A percentile compares a stretch with the other conserved stretches of the same genome.
phyloP scores from a whole-genome alignment of 75 land plant species.

The Sequoiadendron giganteum region DNA sequence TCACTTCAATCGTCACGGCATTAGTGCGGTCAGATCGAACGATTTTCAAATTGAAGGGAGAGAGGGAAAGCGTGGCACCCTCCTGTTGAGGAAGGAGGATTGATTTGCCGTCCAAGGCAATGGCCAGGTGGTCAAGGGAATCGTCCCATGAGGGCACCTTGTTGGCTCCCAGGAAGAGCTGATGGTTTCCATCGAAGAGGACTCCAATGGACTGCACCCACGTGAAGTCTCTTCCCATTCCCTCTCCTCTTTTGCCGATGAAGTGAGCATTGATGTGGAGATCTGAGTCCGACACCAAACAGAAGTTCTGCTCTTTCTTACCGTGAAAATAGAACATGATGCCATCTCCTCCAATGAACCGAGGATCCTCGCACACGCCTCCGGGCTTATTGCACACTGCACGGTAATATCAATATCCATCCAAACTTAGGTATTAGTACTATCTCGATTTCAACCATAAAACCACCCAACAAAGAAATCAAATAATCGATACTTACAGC shows the following conservation, averaged over 20 bases:
- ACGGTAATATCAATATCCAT: neutral
- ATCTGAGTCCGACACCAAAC: too few relatives aligned
- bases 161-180: slow-evolving; percentile 25
- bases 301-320: too few relatives aligned
- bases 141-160: neutral
- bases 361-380: neutral
- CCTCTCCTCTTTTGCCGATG: neutral
- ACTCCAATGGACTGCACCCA: slow-evolving; percentile 24
- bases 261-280: too few relatives aligned
- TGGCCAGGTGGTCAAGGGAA: too few relatives aligned
- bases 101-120: too few relatives aligned
- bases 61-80: neutral
- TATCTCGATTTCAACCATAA: neutral
- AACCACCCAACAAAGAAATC: neutral
- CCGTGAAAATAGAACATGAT: too few relatives aligned
- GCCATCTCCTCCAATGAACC: too few relatives aligned
- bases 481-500: neutral
- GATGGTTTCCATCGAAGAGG: too few relatives aligned
- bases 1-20: too few relatives aligned
- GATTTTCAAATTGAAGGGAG: slow-evolving; percentile 5
- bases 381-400: slow-evolving; percentile 6
- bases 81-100: slow-evolving; percentile 4
- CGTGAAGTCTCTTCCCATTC: slow-evolving; percentile 21
- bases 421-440: neutral
- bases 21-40: too few relatives aligned